Evolutionary conservation across 2,329 filamentous ascomycete species (phyloP), one percentile per base, ranked within the genome.

Genomic region (Colletotrichum endophyticum): DNA sequence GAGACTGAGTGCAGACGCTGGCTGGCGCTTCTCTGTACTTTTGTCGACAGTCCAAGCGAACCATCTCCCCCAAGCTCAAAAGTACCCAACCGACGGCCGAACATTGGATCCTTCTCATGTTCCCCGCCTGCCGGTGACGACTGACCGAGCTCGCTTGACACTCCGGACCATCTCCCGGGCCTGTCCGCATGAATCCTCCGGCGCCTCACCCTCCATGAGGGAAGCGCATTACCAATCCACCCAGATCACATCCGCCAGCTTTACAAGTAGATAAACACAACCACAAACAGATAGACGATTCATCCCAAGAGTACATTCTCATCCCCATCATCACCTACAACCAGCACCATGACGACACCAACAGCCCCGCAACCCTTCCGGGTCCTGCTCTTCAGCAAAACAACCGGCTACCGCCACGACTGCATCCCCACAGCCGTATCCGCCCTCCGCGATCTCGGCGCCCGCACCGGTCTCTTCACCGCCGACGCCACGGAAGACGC

Each of bases 301-400:
- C 25, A 28, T 62, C 59, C 30, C 30, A n/a, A n/a, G 6, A 30
- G 16, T 3, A 27, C 19, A 22, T 3, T n/a, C 16, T 2, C 22
- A 59, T 27, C 15, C 56, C 27, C 16, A 8, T 5, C 0, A 28
- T 12, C 27, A 59, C 56, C 0, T 11, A 59, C 6, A 34, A 62
- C 25, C 5, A 9, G 11, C 4, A 70, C 2, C 6, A 76, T 73
- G 66, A 16, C 70, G 28, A 13, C 63, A 13, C 9, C 19, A 3
- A 2, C 22, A 12, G 0, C 27, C 11, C 7, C 8, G 7, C 22
- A 49, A 9, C 66, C 77, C 15, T 82, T 86, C 69, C 78, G 78
- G 13, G 80, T 87, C 9, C 83, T 87, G 27, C 80, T 86, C 75
- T 86, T 87, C 74, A 85, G 81, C 77, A 85, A 85, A 75, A 87